A percentile compares a stretch with the other conserved stretches of the same genome.
Evolutionary conservation across 2,329 filamentous ascomycete genomes (phyloP).

Genomic region (Aspergillus luchuensis): DNA sequence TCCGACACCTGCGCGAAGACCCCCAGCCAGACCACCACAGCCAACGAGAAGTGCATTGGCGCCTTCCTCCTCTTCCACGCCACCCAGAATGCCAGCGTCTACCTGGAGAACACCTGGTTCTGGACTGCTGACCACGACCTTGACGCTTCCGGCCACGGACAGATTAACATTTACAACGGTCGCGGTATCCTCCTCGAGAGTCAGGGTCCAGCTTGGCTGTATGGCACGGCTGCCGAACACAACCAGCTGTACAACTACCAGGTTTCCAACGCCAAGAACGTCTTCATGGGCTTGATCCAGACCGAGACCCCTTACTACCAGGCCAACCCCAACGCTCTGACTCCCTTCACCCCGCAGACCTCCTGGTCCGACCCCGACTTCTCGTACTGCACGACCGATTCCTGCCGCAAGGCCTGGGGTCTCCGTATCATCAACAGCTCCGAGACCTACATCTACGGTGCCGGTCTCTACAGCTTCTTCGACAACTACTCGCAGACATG

Average conservation of each 20-base stretch:
- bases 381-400: conserved; percentile 55
- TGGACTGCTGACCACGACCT: conserved; percentile 92
- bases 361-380: conserved; percentile 65
- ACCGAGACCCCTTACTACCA: conserved; percentile 87
- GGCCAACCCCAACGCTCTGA: conserved; percentile 72
- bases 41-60: conserved; percentile 70
- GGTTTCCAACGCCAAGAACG: conserved; percentile 71
- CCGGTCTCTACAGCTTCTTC: conserved; percentile 79
- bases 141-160: conserved; percentile 68
- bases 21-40: conserved; percentile 61
- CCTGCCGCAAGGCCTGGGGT: conserved; percentile 75
- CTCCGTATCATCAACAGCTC: conserved; percentile 69
- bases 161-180: conserved; percentile 79
- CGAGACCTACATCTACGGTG: conserved; percentile 70
- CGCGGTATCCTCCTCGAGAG: conserved; percentile 81
- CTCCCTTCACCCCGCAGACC: conserved; percentile 43
- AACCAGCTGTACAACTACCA: conserved; percentile 76
- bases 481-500: conserved; percentile 77
- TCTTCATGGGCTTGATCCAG: conserved; percentile 83
- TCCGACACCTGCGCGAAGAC: conserved; percentile 78
- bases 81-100: conserved; percentile 62
- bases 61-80: conserved; percentile 67
- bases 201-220: conserved; percentile 78
- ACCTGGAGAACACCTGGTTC: conserved; percentile 87
- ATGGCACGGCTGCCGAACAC: conserved; percentile 69